phyloP scores from a whole-genome alignment of 169 alveolate genomes.

The Plasmodium knowlesi region DNA sequence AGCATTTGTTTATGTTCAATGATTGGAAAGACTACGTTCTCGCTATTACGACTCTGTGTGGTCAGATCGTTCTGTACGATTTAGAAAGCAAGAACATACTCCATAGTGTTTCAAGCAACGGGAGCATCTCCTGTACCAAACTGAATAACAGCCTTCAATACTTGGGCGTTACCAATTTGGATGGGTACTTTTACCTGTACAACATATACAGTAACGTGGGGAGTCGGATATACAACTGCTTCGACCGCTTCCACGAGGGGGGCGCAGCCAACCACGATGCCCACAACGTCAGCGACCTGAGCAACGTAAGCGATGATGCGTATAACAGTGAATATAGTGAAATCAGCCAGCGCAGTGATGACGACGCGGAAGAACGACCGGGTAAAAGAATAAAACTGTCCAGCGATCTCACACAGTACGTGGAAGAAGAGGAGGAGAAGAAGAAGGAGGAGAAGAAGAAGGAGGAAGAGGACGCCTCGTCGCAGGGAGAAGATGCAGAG shows the following conservation, averaged over 20 bases:
- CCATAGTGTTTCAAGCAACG: neutral
- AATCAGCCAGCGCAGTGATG: neutral
- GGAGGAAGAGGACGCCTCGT: neutral
- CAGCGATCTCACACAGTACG: neutral
- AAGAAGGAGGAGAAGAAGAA: no score
- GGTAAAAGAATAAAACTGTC: slow-evolving; percentile 6
- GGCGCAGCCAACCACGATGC: neutral
- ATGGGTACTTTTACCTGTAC: slow-evolving; percentile 44
- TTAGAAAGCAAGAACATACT: neutral
- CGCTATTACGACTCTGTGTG: slow-evolving; percentile 16
- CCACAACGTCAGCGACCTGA: neutral
- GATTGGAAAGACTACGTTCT: slow-evolving; percentile 24
- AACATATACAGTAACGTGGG: slow-evolving; percentile 26
- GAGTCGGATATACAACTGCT: slow-evolving; percentile 27
- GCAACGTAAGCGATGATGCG: neutral
- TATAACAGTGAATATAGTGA: neutral
- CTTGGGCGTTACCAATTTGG: slow-evolving; percentile 38
- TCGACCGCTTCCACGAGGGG: slow-evolving; percentile 23
- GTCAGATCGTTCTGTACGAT: slow-evolving; percentile 30
- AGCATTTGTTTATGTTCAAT: neutral
- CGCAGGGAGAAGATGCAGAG: neutral
- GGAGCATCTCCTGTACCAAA: slow-evolving; percentile 40
- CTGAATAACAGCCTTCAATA: slow-evolving; percentile 19
- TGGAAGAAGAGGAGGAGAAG: no score
- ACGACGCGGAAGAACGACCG: neutral